Evolutionary conservation across 2,329 filamentous ascomycete genomes (phyloP).

Genomic region (Aureobasidium lini): DNA sequence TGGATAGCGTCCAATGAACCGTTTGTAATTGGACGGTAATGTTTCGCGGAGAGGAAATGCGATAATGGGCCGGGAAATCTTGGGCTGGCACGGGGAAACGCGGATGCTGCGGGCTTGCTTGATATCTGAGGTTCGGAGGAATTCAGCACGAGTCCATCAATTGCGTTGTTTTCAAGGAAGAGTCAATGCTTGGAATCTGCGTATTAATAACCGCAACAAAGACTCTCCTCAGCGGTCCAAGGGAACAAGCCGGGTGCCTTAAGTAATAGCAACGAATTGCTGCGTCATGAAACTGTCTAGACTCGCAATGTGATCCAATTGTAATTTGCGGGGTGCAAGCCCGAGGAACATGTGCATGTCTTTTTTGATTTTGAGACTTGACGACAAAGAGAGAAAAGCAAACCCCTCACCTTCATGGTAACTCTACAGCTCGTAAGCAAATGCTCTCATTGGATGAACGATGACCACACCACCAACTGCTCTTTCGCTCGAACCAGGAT

Average conservation of each 20-base stretch:
- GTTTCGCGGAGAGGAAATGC: constrained; percentile 4
- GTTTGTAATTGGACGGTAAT: constrained; percentile 13
- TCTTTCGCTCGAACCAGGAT: background rate
- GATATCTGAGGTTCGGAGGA: constrained; percentile 1
- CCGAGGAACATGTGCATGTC: background rate
- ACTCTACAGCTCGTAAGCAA: background rate
- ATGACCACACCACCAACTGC: background rate
- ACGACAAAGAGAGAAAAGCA: background rate
- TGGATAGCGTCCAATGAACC: constrained; percentile 2
- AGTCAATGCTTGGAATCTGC: constrained; percentile 1
- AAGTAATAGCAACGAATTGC: constrained; percentile 3
- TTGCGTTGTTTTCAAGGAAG: constrained; percentile 1
- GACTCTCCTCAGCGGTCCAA: background rate
- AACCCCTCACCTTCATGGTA: background rate
- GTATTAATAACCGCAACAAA: constrained; percentile 5
- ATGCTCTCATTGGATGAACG: background rate
- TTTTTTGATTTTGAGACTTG: background rate
- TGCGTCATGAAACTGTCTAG: constrained; percentile 4
- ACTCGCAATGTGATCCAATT: background rate
- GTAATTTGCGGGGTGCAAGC: constrained; percentile 3
- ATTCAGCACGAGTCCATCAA: constrained; percentile 1
- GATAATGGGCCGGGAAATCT: constrained; percentile 5
- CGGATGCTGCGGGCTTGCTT: constrained; percentile 2
- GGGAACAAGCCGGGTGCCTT: constrained; percentile 11
- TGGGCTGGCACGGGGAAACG: background rate